Evolutionary conservation across 371 early-diverging fungal genomes (phyloP).

Genomic region (Mortierella sp.): DNA sequence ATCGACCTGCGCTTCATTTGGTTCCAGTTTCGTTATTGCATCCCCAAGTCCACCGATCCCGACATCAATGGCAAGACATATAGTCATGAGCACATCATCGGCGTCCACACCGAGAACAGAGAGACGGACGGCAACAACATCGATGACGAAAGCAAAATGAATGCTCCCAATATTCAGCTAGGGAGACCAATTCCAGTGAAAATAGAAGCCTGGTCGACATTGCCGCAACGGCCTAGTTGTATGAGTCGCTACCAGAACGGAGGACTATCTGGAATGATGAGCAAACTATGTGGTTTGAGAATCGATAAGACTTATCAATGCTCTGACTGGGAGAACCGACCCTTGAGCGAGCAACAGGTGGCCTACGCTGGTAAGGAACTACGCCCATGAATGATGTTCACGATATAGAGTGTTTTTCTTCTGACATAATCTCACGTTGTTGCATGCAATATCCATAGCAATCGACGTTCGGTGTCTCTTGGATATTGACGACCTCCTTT

Average conservation of each 20-base stretch:
- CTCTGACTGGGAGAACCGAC: conserved; percentile 14
- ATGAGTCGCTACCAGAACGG: not conserved
- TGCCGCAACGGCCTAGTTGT: not conserved
- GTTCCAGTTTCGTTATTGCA: not conserved
- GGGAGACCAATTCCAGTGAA: no score
- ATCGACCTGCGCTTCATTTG: conserved; percentile 9
- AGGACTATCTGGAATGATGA: not conserved
- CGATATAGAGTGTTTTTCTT: no score
- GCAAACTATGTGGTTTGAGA: not conserved
- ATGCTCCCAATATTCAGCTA: no score
- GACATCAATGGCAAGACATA: no score
- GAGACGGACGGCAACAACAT: no score
- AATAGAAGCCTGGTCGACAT: not conserved
- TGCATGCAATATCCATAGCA: no score
- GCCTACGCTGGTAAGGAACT: not conserved
- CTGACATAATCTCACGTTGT: no score
- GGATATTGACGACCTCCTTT: conserved; percentile 2
- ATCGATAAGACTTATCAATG: conserved; percentile 4
- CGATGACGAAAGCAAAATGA: no score
- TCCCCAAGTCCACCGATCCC: not conserved
- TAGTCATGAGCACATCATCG: no score
- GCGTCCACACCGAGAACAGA: no score
- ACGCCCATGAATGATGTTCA: not conserved
- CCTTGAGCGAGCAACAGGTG: conserved; percentile 2
- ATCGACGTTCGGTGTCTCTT: conserved; percentile 1